Evolutionary conservation across 1,284 basidiomycete species (phyloP).

Genomic region (Austroboletus niveus): DNA sequence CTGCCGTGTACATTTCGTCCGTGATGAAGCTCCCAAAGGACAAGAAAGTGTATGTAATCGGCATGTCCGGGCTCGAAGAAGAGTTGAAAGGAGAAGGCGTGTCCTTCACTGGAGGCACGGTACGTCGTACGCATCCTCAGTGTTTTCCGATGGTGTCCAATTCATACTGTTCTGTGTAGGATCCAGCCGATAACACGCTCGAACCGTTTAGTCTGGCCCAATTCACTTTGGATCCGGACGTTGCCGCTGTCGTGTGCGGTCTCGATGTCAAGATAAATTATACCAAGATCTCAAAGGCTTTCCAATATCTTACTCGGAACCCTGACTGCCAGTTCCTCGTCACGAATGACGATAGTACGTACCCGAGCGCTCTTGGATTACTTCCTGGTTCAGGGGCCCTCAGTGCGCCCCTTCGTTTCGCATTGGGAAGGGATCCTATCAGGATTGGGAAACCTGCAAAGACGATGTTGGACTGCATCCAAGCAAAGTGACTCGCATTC

Average conservation of each 20-base stretch:
- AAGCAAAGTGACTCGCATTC: conserved; percentile 71
- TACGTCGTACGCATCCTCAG: conserved; percentile 36
- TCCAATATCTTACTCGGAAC: conserved; percentile 83
- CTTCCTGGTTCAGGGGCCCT: conserved; percentile 86
- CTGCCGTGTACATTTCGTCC: conserved; percentile 90
- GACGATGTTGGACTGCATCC: conserved; percentile 94
- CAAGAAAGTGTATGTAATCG: conserved; percentile 96
- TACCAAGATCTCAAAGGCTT: conserved; percentile 91
- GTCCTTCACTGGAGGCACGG: conserved; percentile 81
- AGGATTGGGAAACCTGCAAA: conserved; percentile 90
- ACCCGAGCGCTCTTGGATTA: conserved; percentile 77
- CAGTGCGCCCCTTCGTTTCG: conserved; percentile 78
- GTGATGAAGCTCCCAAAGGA: conserved; percentile 87
- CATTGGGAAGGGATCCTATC: conserved; percentile 70
- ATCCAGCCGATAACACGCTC: conserved; percentile 79
- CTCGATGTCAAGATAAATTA: conserved; percentile 83
- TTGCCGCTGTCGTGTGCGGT: conserved; percentile 91
- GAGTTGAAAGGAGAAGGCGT: conserved; percentile 87
- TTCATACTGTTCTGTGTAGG: conserved; percentile 43
- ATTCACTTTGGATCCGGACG: conserved; percentile 71
- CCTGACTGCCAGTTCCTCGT: conserved; percentile 83
- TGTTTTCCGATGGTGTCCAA: background rate
- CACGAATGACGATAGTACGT: conserved; percentile 93
- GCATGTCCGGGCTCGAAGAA: conserved; percentile 90
- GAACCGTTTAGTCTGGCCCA: conserved; percentile 69